Evolutionary conservation across 2,329 filamentous ascomycete species (phyloP).

Genomic region (Hymenoscyphus albidus): DNA sequence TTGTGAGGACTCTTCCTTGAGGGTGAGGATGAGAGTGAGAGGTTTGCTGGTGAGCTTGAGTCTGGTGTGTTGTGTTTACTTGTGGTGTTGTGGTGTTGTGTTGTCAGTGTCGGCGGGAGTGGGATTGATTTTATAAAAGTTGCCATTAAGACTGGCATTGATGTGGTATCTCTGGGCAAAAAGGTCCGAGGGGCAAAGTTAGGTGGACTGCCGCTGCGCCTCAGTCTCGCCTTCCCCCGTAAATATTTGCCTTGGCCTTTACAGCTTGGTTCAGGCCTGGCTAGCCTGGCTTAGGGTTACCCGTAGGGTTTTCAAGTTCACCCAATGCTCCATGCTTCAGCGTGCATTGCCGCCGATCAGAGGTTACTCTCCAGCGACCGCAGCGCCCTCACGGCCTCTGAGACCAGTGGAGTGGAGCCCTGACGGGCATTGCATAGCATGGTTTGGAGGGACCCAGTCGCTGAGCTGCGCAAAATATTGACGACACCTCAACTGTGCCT

Average conservation of each 20-base stretch:
- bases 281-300: no score
- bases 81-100: neutral
- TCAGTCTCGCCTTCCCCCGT: neutral
- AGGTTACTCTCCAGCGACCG: no score
- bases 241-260: neutral
- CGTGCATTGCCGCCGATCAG: no score
- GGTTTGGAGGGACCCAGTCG: no score
- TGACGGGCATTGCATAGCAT: no score
- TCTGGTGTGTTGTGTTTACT: neutral
- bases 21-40: constrained; percentile 6
- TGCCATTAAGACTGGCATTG: neutral
- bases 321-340: no score
- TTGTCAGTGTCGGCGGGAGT: neutral
- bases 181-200: neutral
- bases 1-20: neutral
- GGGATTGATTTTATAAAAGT: neutral
- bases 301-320: no score
- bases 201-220: neutral
- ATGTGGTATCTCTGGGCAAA: neutral
- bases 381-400: no score
- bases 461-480: no score
- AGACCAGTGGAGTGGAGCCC: no score
- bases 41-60: constrained; percentile 1
- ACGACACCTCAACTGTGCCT: no score
- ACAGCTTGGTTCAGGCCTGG: no score